Conservation (phyloP, 441 rosid genomes). For the Rhodomyrtus psidioides region DNA sequence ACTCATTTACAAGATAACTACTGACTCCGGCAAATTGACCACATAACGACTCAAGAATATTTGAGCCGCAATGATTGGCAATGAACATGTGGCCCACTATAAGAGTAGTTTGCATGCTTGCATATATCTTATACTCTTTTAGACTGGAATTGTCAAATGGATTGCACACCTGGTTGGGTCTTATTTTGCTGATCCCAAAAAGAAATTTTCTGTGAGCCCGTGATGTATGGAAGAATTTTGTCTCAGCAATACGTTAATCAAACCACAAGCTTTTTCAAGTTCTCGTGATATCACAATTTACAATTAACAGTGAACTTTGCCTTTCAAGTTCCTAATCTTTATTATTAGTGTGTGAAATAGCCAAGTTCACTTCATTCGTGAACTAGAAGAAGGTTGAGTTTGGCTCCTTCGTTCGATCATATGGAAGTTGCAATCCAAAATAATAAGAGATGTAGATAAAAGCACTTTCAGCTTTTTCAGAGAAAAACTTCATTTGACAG, state of each 20-base stretch:
- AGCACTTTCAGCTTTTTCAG: background rate
- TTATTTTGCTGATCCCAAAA: background rate
- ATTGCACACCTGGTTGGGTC: background rate
- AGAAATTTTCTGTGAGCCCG: background rate
- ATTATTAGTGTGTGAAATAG: background rate
- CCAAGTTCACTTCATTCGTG: background rate
- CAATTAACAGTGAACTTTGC: background rate
- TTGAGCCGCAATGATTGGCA: background rate
- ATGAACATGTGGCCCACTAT: background rate
- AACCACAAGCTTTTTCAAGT: background rate
- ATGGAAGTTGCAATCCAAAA: background rate
- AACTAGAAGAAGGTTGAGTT: background rate
- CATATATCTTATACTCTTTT: background rate
- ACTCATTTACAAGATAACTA: background rate
- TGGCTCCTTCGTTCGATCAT: background rate
- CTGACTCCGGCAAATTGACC: background rate
- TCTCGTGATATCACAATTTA: background rate
- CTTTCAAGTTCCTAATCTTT: background rate
- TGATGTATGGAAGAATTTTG: background rate
- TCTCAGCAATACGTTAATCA: background rate
- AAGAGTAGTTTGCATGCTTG: background rate
- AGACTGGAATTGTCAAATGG: background rate
- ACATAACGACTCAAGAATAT: background rate
- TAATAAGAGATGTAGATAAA: background rate
- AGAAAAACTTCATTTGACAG: background rate